Evolutionary conservation across 2,329 filamentous ascomycete genomes (phyloP).

Genomic region (Lachnellula occidentalis): DNA sequence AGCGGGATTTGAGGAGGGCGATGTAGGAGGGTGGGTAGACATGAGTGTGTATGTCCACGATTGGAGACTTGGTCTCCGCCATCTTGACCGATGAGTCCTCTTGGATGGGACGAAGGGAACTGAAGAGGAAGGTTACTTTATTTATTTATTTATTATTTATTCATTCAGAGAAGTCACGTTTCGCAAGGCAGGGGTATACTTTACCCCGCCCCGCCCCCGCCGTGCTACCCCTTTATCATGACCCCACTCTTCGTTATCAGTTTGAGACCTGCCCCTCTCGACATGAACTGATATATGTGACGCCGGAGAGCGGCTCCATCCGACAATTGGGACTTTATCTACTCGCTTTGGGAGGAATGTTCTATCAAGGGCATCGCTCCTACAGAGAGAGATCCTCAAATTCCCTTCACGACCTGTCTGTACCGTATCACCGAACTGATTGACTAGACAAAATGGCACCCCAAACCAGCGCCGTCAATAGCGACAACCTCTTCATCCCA

Average conservation of each 20-base stretch:
- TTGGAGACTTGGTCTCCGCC: conserved; percentile 31
- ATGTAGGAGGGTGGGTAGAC: conserved; percentile 64
- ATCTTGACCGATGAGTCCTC: conserved; percentile 6
- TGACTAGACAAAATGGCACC: conserved; percentile 19
- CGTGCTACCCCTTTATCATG: not conserved
- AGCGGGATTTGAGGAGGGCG: conserved; percentile 51
- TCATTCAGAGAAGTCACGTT: not conserved
- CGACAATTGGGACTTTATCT: not conserved
- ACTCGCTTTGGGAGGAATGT: not conserved
- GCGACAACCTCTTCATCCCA: conserved; percentile 50
- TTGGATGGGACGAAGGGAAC: not conserved
- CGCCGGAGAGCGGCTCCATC: conserved; percentile 5
- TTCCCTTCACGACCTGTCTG: not conserved
- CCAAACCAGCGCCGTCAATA: conserved; percentile 36
- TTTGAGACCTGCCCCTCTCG: not conserved
- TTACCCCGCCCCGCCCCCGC: not conserved
- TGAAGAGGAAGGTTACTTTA: not conserved
- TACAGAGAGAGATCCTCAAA: not conserved
- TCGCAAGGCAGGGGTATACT: not conserved
- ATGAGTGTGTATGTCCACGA: conserved; percentile 66
- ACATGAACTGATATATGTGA: not conserved
- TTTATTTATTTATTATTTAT: not conserved
- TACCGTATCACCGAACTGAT: not conserved
- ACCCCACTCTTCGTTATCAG: conserved; percentile 1
- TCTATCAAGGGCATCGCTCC: not conserved